Evolutionary conservation across 805 yeast species (phyloP).

Genomic region (Candida wancherniae): DNA sequence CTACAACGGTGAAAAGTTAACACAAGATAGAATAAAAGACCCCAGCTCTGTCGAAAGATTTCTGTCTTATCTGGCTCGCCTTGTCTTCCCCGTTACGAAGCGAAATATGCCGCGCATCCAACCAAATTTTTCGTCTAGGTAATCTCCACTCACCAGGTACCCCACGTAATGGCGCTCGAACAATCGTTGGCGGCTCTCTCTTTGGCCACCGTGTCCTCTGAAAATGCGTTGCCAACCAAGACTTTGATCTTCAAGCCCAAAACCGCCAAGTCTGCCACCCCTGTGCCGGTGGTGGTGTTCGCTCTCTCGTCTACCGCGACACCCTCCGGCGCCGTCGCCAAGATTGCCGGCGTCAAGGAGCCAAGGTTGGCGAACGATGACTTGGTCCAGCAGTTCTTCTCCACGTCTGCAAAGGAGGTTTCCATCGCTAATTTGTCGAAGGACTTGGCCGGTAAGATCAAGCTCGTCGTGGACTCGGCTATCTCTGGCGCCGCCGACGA

Average conservation of each 20-base stretch:
- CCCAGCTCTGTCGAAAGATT: too few species aligned
- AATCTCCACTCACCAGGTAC: too few species aligned
- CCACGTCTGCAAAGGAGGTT: conserved; percentile 55
- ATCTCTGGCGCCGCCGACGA: conserved; percentile 40
- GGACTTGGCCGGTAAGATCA: conserved; percentile 46
- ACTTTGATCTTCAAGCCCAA: conserved; percentile 87
- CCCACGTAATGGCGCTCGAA: conserved; percentile 55
- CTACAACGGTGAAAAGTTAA: too few species aligned
- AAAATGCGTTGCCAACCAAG: conserved; percentile 55
- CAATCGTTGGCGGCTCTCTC: conserved; percentile 65
- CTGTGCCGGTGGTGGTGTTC: conserved; percentile 76
- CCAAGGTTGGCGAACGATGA: conserved; percentile 87
- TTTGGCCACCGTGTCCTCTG: conserved; percentile 49
- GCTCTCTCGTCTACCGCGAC: conserved; percentile 70
- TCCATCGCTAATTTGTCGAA: conserved; percentile 48
- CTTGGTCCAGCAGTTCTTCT: conserved; percentile 60
- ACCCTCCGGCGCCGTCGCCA: conserved; percentile 61
- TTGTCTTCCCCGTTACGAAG: too few species aligned
- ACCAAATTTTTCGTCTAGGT: too few species aligned
- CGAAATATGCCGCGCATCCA: too few species aligned
- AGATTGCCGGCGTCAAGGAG: conserved; percentile 67
- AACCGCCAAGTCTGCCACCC: conserved; percentile 74
- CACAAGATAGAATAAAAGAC: too few species aligned
- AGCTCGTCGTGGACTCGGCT: conserved; percentile 53
- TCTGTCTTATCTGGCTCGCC: too few species aligned